phyloP scores from a whole-genome alignment of 1,139 yeast genomes.

The Kodamaea fungicola region DNA sequence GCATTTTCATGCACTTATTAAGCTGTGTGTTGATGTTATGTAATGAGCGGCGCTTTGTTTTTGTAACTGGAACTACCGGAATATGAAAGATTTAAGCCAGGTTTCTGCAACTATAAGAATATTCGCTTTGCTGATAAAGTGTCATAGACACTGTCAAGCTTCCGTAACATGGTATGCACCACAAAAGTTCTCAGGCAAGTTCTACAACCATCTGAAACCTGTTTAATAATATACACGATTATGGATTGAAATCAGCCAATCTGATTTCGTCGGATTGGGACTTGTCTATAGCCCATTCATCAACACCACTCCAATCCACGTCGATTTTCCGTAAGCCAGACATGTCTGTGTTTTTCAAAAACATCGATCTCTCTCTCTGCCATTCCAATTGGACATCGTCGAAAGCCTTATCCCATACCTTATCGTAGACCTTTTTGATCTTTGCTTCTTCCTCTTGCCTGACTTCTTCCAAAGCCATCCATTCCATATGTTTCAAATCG shows the following conservation, averaged over 20 bases:
- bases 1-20: too few relatives aligned
- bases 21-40: too few relatives aligned
- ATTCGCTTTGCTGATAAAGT: too few relatives aligned
- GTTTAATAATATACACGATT: conserved; percentile 6
- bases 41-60: too few relatives aligned
- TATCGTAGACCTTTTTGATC: conserved; percentile 65
- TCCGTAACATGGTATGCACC: too few relatives aligned
- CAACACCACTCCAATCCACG: conserved; percentile 71
- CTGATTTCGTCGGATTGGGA: conserved; percentile 23
- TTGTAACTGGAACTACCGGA: too few relatives aligned
- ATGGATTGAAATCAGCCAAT: conserved; percentile 45
- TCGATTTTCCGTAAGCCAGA: conserved; percentile 42
- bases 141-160: too few relatives aligned
- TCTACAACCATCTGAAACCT: background rate
- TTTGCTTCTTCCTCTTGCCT: conserved; percentile 66
- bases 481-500: conserved; percentile 89
- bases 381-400: conserved; percentile 69
- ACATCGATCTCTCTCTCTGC: conserved; percentile 60
- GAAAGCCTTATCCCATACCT: conserved; percentile 74
- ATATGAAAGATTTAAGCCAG: too few relatives aligned
- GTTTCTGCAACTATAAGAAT: too few relatives aligned
- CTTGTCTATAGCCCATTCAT: conserved; percentile 39
- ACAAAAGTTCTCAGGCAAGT: background rate
- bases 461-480: conserved; percentile 93
- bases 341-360: conserved; percentile 72